phyloP scores from a whole-genome alignment of 2,329 filamentous ascomycete species.

The Sclerotinia subarctica region DNA sequence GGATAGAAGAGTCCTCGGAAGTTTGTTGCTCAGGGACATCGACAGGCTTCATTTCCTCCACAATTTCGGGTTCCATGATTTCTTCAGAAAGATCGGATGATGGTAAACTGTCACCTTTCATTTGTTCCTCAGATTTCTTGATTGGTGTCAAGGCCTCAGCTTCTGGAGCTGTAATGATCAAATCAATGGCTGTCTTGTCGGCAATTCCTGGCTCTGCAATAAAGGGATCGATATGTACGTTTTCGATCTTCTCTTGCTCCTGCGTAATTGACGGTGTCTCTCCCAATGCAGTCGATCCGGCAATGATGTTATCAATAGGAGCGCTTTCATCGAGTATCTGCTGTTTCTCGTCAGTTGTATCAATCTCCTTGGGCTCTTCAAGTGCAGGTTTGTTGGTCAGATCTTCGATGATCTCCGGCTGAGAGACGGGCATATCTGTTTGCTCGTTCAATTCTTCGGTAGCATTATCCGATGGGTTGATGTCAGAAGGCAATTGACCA shows the following conservation, averaged over 20 bases:
- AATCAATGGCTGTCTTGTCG: neutral
- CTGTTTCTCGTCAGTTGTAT: neutral
- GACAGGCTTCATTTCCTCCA: neutral
- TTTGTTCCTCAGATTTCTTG: neutral
- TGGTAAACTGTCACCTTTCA: neutral
- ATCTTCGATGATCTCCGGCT: neutral
- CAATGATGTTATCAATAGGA: neutral
- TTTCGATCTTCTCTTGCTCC: neutral
- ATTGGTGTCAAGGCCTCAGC: neutral
- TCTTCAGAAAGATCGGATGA: neutral
- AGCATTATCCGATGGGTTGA: constrained; percentile 20
- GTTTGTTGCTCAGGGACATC: neutral
- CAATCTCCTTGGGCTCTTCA: neutral
- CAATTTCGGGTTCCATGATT: neutral
- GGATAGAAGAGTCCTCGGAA: neutral
- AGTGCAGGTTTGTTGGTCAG: neutral
- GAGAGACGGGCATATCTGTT: neutral
- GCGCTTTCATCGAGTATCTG: neutral
- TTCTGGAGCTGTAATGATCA: neutral
- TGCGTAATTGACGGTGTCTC: neutral
- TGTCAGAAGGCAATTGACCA: constrained; percentile 8
- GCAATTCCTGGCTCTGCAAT: neutral
- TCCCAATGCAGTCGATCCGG: neutral
- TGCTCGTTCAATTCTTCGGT: constrained; percentile 24
- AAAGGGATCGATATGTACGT: neutral